Evolutionary conservation across 225 moss, liverwort and hornwort species (phyloP).

Genomic region (Anthoceros angustus): DNA sequence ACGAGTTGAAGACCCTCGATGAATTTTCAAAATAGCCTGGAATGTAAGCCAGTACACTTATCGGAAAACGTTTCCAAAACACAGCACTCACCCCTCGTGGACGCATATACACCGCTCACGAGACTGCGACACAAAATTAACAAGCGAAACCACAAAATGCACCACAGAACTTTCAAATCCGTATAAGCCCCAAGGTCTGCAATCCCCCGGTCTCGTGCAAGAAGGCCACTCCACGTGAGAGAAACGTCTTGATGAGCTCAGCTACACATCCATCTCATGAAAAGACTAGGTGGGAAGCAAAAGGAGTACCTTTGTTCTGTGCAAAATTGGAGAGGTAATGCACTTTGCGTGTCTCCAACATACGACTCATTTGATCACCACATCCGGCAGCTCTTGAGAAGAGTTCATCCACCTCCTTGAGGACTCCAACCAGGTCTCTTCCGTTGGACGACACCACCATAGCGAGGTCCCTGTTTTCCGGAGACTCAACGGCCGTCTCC

Average conservation of each 20-base stretch:
- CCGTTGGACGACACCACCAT: conserved; percentile 19
- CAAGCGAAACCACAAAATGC: too few species aligned
- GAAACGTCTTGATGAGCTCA: conserved; percentile 19
- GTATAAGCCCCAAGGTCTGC: too few species aligned
- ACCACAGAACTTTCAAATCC: too few species aligned
- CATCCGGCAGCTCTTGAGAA: conserved; percentile 45
- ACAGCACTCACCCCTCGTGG: not conserved
- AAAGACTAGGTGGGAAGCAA: too few species aligned
- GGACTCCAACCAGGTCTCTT: conserved; percentile 50
- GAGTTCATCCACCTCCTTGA: conserved; percentile 53
- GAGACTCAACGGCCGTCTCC: conserved; percentile 10
- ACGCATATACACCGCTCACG: too few species aligned
- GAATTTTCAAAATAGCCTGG: conserved; percentile 15
- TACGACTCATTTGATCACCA: conserved; percentile 45
- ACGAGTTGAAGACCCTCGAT: conserved; percentile 14
- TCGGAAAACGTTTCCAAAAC: not conserved
- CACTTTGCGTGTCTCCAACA: conserved; percentile 64
- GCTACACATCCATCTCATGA: too few species aligned
- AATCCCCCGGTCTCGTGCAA: too few species aligned
- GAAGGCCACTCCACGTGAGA: not conserved
- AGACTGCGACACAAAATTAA: too few species aligned
- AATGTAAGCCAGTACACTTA: not conserved
- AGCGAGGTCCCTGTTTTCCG: conserved; percentile 22
- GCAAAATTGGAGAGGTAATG: conserved; percentile 70
- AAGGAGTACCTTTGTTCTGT: conserved; percentile 18